Evolutionary conservation across 305 asterid species (phyloP).

Genomic region (Caryopteris hybrid): DNA sequence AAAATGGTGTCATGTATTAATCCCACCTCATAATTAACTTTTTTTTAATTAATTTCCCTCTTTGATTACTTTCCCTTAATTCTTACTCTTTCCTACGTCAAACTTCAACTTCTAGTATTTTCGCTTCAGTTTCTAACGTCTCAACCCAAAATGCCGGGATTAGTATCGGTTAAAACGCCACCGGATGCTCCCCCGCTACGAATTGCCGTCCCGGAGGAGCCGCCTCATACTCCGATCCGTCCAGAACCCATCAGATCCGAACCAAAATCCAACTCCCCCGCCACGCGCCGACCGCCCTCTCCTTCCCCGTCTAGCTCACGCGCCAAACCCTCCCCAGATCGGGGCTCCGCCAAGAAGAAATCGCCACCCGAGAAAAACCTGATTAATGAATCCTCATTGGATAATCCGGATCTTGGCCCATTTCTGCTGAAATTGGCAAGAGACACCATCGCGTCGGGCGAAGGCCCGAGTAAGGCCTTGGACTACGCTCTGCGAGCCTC

Average conservation of each 20-base stretch:
- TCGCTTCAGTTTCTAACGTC: not conserved
- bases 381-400: conserved; percentile 71
- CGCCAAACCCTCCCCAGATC: conserved; percentile 91
- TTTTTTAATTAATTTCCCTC: conserved; percentile 8
- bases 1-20: conserved; percentile 21
- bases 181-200: conserved; percentile 72
- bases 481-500: conserved; percentile 86
- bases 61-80: not conserved
- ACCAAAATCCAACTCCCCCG: conserved; percentile 56
- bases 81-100: not conserved
- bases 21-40: conserved; percentile 21
- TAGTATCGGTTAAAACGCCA: conserved; percentile 81
- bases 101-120: not conserved
- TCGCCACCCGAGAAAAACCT: conserved; percentile 65
- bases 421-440: conserved; percentile 80
- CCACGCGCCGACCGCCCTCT: conserved; percentile 80
- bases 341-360: conserved; percentile 79
- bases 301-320: conserved; percentile 93
- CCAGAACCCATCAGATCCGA: conserved; percentile 62
- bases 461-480: conserved; percentile 78
- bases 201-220: conserved; percentile 50
- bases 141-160: conserved; percentile 64
- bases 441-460: conserved; percentile 95
- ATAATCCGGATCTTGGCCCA: conserved; percentile 99
- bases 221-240: conserved; percentile 50